Evolutionary conservation across 305 asterid genomes (phyloP).

Genomic region (Fraxinus floribunda): DNA sequence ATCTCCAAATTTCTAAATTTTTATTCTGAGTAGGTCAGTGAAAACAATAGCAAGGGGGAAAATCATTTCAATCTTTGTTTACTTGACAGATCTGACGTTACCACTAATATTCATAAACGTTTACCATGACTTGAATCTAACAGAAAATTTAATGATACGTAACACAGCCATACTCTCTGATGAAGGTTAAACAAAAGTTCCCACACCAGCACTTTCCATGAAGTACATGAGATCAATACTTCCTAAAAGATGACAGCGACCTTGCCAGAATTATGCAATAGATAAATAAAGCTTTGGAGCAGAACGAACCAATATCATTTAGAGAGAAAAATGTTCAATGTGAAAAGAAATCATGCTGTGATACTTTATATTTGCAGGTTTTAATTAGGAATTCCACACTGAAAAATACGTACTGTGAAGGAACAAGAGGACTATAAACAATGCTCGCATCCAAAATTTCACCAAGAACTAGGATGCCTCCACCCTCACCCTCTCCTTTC

Average conservation of each 20-base stretch:
- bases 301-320: neutral
- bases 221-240: neutral
- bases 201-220: neutral
- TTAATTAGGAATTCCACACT: constrained; percentile 21
- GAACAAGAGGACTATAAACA: constrained; percentile 91
- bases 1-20: constrained; percentile 10
- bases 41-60: constrained; percentile 17
- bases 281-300: neutral
- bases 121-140: neutral
- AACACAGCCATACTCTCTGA: neutral
- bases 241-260: neutral
- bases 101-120: constrained; percentile 1
- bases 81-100: neutral
- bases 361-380: neutral
- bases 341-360: neutral
- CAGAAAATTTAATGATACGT: neutral
- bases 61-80: constrained; percentile 19
- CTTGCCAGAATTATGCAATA: neutral
- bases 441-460: constrained; percentile 85
- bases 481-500: constrained; percentile 85
- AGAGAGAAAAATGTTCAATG: neutral
- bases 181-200: neutral
- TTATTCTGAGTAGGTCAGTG: constrained; percentile 7
- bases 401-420: constrained; percentile 76
- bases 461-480: constrained; percentile 92